Percentiles rank a stretch among this genome's conserved stretches.
phyloP scores from a whole-genome alignment of 106 monocot species.

The Iris macrosiphon region DNA sequence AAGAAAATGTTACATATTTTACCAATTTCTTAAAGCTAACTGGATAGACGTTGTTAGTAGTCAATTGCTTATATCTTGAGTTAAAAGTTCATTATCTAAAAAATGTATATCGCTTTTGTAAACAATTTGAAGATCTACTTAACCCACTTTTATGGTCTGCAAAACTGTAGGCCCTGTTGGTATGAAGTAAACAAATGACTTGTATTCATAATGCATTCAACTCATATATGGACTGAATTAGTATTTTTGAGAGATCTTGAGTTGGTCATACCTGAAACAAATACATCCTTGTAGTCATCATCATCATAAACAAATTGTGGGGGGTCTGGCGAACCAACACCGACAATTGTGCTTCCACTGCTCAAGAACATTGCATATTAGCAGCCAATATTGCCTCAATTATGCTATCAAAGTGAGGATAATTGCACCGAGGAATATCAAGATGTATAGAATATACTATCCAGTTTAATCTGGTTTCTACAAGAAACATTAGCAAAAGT shows the following conservation, averaged over 20 bases:
- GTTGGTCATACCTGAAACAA: slow-evolving; percentile 62
- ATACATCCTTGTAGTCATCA: slow-evolving; percentile 83
- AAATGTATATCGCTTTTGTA: no score
- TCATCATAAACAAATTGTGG: slow-evolving; percentile 90
- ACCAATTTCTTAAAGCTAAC: no score
- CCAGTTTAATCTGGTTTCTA: no score
- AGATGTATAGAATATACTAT: no score
- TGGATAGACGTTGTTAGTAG: no score
- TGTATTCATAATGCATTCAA: background rate
- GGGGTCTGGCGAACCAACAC: slow-evolving; percentile 90
- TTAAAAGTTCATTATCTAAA: background rate
- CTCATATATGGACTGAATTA: background rate
- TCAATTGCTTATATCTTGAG: background rate
- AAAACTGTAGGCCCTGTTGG: no score
- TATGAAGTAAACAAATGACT: background rate
- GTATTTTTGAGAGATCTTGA: background rate
- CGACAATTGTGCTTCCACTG: slow-evolving; percentile 99
- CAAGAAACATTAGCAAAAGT: no score
- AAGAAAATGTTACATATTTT: no score
- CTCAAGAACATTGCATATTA: background rate
- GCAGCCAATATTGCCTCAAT: background rate
- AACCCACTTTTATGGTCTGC: no score
- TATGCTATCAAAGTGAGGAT: background rate
- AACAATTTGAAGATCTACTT: no score
- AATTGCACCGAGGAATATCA: background rate